Evolutionary conservation across 257 asterid species (phyloP).

Genomic region (Capsicum rhomboideum): DNA sequence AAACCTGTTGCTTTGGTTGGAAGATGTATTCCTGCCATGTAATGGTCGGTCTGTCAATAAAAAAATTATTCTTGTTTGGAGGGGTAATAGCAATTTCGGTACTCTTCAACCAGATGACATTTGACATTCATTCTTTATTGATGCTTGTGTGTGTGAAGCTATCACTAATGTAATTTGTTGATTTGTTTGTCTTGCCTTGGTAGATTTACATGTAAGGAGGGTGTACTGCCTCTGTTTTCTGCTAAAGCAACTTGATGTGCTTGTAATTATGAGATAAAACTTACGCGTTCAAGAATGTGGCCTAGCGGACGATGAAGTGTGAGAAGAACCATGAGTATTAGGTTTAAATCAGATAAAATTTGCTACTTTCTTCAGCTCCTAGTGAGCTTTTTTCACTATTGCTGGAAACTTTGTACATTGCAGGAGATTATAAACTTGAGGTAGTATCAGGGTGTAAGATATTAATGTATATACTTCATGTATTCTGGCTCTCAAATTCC

Average conservation of each 20-base stretch:
- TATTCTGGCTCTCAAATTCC: too few relatives aligned
- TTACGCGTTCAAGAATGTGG: neutral
- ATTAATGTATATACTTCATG: neutral
- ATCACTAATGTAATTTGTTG: neutral
- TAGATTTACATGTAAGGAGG: neutral
- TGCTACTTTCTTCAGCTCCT: neutral
- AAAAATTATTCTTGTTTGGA: neutral
- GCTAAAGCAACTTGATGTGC: neutral
- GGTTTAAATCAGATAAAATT: neutral
- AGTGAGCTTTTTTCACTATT: neutral
- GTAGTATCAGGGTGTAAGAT: neutral
- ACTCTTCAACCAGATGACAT: neutral
- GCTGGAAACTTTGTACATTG: neutral
- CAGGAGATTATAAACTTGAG: neutral
- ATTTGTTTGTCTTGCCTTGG: neutral
- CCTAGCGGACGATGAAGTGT: neutral
- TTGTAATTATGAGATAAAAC: neutral
- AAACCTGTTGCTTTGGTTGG: neutral
- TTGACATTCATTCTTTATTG: constrained; percentile 2
- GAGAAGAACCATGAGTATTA: neutral
- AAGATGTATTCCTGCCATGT: neutral
- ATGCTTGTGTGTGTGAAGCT: neutral
- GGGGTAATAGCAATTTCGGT: neutral
- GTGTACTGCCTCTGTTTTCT: neutral
- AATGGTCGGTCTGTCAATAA: neutral